These are phyloP conservation scores for Sporothrix dimorphospora DNA, from an alignment of 2,329 filamentous ascomycete species.

Conservation along the genomic window DNA sequence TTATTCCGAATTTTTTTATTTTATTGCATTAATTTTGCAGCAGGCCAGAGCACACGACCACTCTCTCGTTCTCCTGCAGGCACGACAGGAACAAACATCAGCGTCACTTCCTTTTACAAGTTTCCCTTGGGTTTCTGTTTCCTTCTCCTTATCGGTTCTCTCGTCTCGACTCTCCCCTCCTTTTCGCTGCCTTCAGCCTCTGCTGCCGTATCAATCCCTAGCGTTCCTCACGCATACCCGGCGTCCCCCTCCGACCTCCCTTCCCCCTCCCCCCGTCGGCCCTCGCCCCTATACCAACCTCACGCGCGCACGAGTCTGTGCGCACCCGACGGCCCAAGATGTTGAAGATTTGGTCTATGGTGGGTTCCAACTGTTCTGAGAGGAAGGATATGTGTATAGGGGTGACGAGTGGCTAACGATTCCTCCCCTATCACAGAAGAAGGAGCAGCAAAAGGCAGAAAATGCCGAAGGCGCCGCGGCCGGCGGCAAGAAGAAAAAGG, in stretches of 20 bases:
- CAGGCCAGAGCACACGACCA: background rate
- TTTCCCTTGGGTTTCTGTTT: background rate
- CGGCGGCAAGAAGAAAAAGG: slow-evolving; percentile 94
- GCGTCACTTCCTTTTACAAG: background rate
- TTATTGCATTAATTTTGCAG: background rate
- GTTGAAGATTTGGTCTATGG: slow-evolving; percentile 99
- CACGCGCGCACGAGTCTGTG: slow-evolving; percentile 6
- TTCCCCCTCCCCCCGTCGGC: background rate
- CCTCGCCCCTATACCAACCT: background rate
- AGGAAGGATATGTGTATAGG: slow-evolving; percentile 35
- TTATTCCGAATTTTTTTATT: background rate
- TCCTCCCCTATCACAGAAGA: slow-evolving; percentile 62
- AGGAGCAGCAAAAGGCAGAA: slow-evolving; percentile 94
- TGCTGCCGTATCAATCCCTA: background rate
- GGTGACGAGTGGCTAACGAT: background rate
- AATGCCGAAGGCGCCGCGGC: slow-evolving; percentile 70
- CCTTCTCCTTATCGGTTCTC: slow-evolving; percentile 3
- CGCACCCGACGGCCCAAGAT: slow-evolving; percentile 58
- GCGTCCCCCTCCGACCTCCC: background rate
- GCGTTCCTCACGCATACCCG: background rate
- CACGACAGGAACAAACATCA: background rate
- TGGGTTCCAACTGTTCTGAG: slow-evolving; percentile 45
- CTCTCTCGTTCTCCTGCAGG: background rate
- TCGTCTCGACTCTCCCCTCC: background rate
- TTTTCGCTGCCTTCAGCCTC: background rate